A percentile compares a stretch with the other conserved stretches of the same genome.
Conservation (phyloP, 106 monocot species). For the Alisma plantagoaquatica region DNA sequence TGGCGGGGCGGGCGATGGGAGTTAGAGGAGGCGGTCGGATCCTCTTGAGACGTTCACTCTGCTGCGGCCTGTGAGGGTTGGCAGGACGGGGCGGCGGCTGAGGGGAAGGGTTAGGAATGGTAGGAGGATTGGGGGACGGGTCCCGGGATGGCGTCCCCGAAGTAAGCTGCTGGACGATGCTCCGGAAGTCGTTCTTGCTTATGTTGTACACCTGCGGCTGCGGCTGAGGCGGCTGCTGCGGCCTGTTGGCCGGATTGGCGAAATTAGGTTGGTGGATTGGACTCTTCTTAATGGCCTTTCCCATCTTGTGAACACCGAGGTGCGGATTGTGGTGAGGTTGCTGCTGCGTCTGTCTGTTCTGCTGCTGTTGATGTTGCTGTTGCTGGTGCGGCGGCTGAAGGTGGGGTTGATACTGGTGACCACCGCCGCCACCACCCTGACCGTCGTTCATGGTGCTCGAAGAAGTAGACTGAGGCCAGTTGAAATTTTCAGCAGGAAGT, state of each 20-base stretch:
- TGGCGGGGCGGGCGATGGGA: conserved; percentile 28
- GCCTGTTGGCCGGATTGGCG: neutral
- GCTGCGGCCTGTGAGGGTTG: conserved; percentile 14
- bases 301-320: conserved; percentile 25
- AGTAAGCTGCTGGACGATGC: conserved; percentile 68
- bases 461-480: no score
- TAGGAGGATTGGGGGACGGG: conserved; percentile 1
- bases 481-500: no score
- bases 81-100: conserved; percentile 4
- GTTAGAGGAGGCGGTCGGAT: conserved; percentile 64
- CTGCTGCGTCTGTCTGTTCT: no score
- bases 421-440: no score
- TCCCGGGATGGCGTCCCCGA: conserved; percentile 50
- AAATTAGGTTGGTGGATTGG: conserved; percentile 23
- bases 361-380: no score
- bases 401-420: no score
- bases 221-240: conserved; percentile 3
- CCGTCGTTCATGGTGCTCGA: no score
- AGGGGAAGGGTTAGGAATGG: no score
- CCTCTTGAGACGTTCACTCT: conserved; percentile 51
- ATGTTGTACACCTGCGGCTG: conserved; percentile 72
- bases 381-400: no score
- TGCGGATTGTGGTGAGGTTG: conserved; percentile 7
- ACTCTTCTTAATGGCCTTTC: conserved; percentile 28
- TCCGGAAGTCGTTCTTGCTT: conserved; percentile 52